A percentile compares a stretch with the other conserved stretches of the same genome.
Conservation (phyloP, 2,329 filamentous ascomycete genomes). For the Dendryphion nanum region DNA sequence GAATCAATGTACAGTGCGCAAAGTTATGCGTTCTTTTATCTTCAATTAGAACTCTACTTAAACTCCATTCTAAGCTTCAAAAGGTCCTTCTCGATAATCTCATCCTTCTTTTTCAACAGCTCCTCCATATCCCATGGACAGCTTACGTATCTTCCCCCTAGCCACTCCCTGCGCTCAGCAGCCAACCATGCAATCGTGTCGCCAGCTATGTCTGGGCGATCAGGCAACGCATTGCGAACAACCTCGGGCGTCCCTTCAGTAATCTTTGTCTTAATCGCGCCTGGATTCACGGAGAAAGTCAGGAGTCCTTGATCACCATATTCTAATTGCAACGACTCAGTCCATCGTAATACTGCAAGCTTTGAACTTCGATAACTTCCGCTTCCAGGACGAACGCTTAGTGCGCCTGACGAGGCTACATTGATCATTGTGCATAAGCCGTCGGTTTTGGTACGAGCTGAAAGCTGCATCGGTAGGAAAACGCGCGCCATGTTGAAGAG, state of each 20-base stretch:
- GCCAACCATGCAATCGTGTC: conserved; percentile 22
- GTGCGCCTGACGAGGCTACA: conserved; percentile 45
- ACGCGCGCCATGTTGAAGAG: conserved; percentile 44
- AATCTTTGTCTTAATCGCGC: conserved; percentile 18
- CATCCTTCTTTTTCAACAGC: conserved; percentile 16
- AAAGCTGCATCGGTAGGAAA: conserved; percentile 43
- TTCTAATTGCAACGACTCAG: conserved; percentile 48
- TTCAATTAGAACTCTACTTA: too few relatives aligned
- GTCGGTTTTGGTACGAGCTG: conserved; percentile 17
- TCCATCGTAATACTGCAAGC: conserved; percentile 49
- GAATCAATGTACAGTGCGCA: too few relatives aligned
- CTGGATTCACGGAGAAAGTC: conserved; percentile 16
- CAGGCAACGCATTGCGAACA: conserved; percentile 5
- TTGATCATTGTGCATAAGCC: conserved; percentile 40
- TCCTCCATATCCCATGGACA: conserved; percentile 26
- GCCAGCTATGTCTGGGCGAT: conserved; percentile 9
- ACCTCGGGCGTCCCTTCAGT: conserved; percentile 1
- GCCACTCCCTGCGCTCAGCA: conserved; percentile 15
- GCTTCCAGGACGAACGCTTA: conserved; percentile 9
- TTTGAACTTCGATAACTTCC: conserved; percentile 48
- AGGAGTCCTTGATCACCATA: conserved; percentile 13
- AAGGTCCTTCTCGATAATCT: conserved; percentile 22
- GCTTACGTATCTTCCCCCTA: conserved; percentile 22
- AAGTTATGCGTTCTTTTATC: too few relatives aligned
- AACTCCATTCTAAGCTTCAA: conserved; percentile 20